A percentile compares a stretch with the other conserved stretches of the same genome.
Evolutionary conservation across 2,329 filamentous ascomycete genomes (phyloP).

Genomic region (Gnomoniopsis sp.): DNA sequence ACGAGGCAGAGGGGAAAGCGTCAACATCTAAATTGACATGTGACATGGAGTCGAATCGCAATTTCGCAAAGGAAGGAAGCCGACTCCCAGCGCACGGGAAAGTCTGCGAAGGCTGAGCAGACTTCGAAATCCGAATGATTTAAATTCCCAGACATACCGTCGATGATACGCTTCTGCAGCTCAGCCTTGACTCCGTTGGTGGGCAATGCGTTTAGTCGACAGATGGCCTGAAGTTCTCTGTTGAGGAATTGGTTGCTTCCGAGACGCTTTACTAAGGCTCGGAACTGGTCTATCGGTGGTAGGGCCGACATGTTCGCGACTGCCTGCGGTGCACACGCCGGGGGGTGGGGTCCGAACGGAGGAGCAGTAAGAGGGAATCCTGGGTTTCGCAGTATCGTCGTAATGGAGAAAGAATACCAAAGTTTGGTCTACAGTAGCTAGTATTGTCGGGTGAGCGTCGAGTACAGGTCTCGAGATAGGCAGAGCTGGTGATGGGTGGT

Average conservation of each 20-base stretch:
- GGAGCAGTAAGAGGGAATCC: background rate
- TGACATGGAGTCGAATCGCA: background rate
- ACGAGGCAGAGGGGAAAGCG: background rate
- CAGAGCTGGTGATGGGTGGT: background rate
- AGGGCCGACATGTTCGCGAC: slow-evolving; percentile 18
- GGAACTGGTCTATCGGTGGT: slow-evolving; percentile 38
- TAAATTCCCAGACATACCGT: slow-evolving; percentile 56
- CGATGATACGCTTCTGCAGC: slow-evolving; percentile 73
- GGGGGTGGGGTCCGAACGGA: background rate
- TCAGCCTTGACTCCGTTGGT: slow-evolving; percentile 83
- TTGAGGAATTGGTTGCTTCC: slow-evolving; percentile 44
- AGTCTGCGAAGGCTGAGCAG: slow-evolving; percentile 1
- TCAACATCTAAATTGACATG: background rate
- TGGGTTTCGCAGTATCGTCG: background rate
- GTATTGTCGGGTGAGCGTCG: background rate
- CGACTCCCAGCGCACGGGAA: background rate
- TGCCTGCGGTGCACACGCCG: background rate
- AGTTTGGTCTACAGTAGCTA: no score
- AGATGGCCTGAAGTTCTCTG: slow-evolving; percentile 71
- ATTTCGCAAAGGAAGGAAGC: background rate
- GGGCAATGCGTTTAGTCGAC: slow-evolving; percentile 68
- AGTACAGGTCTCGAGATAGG: background rate
- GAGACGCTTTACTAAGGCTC: slow-evolving; percentile 39
- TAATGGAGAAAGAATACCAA: no score
- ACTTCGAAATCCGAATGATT: background rate